Conservation (phyloP, 164 flowering plant genomes). For the Sedum album region DNA sequence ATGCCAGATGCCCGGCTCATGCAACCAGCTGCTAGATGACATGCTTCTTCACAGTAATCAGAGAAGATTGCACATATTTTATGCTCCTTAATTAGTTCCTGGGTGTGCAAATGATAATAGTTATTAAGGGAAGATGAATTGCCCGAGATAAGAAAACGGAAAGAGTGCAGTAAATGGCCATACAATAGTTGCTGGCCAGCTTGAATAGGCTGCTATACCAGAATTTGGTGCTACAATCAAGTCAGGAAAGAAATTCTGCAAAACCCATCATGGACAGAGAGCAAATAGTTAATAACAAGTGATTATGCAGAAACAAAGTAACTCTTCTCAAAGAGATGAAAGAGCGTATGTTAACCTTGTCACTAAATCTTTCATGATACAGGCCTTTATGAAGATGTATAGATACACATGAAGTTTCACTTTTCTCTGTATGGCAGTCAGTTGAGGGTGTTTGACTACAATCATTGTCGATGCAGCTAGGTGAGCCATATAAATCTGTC, state of each 20-base stretch:
- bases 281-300: not conserved
- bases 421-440: conserved; percentile 12
- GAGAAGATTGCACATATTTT: conserved; percentile 70
- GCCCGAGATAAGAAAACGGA: not conserved
- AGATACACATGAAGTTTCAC: conserved; percentile 24
- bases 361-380: conserved; percentile 63
- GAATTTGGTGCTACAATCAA: conserved; percentile 80
- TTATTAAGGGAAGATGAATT: not conserved
- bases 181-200: conserved; percentile 87
- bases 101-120: conserved; percentile 12
- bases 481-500: conserved; percentile 32
- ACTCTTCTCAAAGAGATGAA: conserved; percentile 5
- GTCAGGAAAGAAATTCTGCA: conserved; percentile 64
- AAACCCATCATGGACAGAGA: conserved; percentile 12
- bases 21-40: conserved; percentile 65
- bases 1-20: conserved; percentile 39
- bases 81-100: conserved; percentile 63
- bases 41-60: conserved; percentile 97
- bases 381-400: conserved; percentile 54
- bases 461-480: conserved; percentile 39
- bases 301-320: not conserved
- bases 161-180: conserved; percentile 17
- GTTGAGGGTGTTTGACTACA: conserved; percentile 44
- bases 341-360: conserved; percentile 40
- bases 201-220: conserved; percentile 83